Base-by-base conservation (phyloP, 2,329 filamentous ascomycete genomes). In the Tolypocladium endophyticum region DNA sequence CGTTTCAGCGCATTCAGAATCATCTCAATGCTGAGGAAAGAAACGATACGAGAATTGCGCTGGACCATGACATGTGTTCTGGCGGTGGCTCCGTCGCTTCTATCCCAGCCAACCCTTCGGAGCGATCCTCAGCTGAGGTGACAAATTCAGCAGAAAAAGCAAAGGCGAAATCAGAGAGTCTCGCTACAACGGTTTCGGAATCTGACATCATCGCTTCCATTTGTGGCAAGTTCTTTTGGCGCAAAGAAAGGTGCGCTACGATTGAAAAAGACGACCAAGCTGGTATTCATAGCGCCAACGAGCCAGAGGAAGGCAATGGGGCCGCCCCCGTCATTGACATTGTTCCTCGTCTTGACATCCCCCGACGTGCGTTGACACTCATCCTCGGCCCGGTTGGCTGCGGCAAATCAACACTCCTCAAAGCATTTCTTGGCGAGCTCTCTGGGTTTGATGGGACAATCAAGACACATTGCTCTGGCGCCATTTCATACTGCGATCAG, bases 341-440 rank as follows among this genome's bases (percentile, higher is more conserved):
- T 56, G 20, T 6, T 33, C 55, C 55, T 20, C 38, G 36, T 18
- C 55, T 56, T 11, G 55, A 56, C 25, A 56, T 56, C 12, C 55
- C 55, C n/a, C 55, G 55, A 14, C 14, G 55, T 18, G 55, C 38
- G 20, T 39, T 56, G 23, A 68, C 65, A 8, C 58, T 71, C 12
- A 59, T 72, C 18, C 52, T 70, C 3, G 71, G 70, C 0, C 69
- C 69, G 0, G 68, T 73, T 2, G 71, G 69, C 0, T 71, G 64
- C 30, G 71, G 71, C 23, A 73, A 72, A 58, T 68, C 67, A 0
- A 67, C 65, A 16, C 57, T 71, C 6, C 57, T 70, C 36, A 65
- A 71, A 50, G 61, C 63, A 18, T 56, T 73, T 2, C 62, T 72
- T 1, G 67, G 69, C 12, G 68, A 69, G 56, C 61, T 65, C 0